Conservation (phyloP, 108 stramenopile species). For the Aureococcus anophagefferens region DNA sequence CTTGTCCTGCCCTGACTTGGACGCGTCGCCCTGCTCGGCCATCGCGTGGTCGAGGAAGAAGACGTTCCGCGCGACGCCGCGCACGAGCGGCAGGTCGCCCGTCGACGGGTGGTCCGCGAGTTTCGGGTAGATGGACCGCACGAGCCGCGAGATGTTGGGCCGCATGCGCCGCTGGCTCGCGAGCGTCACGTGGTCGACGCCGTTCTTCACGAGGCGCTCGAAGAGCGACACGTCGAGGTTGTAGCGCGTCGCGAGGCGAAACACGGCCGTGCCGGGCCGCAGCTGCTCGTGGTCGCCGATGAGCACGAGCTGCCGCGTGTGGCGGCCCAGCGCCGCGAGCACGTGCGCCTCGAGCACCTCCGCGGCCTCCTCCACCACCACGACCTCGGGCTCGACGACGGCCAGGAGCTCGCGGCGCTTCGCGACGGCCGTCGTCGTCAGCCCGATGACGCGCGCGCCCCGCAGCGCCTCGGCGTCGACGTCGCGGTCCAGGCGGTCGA, state of each 20-base stretch:
- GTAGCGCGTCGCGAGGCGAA: slow-evolving; percentile 6
- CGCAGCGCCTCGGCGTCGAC: slow-evolving; percentile 1
- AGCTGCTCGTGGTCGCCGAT: slow-evolving; percentile 29
- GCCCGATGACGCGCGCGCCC: slow-evolving; percentile 19
- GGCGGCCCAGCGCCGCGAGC: slow-evolving; percentile 9
- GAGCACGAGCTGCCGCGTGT: slow-evolving; percentile 28
- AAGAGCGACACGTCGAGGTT: slow-evolving; percentile 38
- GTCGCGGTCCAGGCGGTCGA: slow-evolving; percentile 16
- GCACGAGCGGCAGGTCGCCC: neutral
- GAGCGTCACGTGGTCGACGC: slow-evolving; percentile 23
- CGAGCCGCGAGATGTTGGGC: slow-evolving; percentile 25
- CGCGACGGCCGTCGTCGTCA: slow-evolving; percentile 30
- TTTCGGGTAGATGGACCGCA: slow-evolving; percentile 7
- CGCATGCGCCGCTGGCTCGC: slow-evolving; percentile 37
- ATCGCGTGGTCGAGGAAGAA: slow-evolving; percentile 20
- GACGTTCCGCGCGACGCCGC: slow-evolving; percentile 16
- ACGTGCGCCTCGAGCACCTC: slow-evolving; percentile 38
- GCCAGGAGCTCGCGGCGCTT: slow-evolving; percentile 15
- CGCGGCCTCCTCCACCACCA: slow-evolving; percentile 42
- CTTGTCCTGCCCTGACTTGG: no score
- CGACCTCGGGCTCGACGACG: slow-evolving; percentile 15
- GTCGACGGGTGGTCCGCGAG: slow-evolving; percentile 15
- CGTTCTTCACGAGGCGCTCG: slow-evolving; percentile 26
- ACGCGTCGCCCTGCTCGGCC: slow-evolving; percentile 11
- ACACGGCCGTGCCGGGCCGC: slow-evolving; percentile 8